A percentile compares a stretch with the other conserved stretches of the same genome.
These are phyloP conservation scores for Daldinia caldariorum DNA, from an alignment of 495 filamentous ascomycete genomes.

Conservation along the genomic window DNA sequence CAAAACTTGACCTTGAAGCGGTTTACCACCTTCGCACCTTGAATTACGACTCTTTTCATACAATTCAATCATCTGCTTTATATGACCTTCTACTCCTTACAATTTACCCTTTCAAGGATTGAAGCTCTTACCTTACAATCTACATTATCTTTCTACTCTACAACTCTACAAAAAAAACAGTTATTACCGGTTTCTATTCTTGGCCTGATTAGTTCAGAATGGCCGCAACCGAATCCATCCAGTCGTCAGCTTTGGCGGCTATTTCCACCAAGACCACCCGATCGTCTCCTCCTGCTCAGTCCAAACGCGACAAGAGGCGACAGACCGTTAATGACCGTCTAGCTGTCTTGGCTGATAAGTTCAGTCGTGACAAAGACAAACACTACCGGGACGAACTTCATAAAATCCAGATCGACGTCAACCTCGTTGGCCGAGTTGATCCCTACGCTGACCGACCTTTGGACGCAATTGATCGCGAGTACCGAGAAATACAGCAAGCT, in stretches of 20 bases:
- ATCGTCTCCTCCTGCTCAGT: slow-evolving; percentile 59
- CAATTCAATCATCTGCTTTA: slow-evolving; percentile 3
- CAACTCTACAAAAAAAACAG: too few relatives aligned
- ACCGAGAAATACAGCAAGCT: slow-evolving; percentile 70
- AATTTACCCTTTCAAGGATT: not conserved
- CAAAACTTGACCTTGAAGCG: slow-evolving; percentile 4
- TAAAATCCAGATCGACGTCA: slow-evolving; percentile 88
- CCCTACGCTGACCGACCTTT: slow-evolving; percentile 78
- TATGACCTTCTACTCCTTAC: slow-evolving; percentile 4
- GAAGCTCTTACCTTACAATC: not conserved
- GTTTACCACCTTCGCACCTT: not conserved
- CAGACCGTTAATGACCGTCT: slow-evolving; percentile 80
- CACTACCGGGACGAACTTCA: slow-evolving; percentile 90
- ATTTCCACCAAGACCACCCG: slow-evolving; percentile 36
- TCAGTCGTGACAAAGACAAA: slow-evolving; percentile 80
- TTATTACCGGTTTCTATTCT: not conserved
- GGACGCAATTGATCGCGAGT: slow-evolving; percentile 71
- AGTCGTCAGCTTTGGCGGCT: slow-evolving; percentile 37
- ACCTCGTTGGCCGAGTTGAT: slow-evolving; percentile 82
- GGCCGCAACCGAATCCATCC: slow-evolving; percentile 38
- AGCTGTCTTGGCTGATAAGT: slow-evolving; percentile 73
- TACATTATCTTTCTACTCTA: not conserved
- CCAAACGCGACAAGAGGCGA: slow-evolving; percentile 91
- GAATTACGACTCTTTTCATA: slow-evolving; percentile 2
- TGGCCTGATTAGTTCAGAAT: slow-evolving; percentile 19